Conservation (phyloP, 805 yeast genomes). For the Yarrowia bubula region DNA sequence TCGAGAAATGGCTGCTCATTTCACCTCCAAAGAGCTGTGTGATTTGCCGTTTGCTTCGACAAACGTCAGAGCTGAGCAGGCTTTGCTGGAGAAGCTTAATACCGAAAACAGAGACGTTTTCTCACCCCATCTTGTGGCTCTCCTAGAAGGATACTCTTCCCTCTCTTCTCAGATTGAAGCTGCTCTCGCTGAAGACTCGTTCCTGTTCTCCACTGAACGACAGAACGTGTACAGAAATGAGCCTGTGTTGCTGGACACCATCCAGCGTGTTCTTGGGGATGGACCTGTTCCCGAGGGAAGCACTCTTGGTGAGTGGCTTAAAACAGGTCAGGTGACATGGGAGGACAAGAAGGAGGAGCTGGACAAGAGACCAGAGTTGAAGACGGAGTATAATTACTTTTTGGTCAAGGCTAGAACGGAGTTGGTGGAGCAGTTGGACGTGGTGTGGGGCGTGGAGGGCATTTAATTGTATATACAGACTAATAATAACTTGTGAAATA, state of each 20-base stretch:
- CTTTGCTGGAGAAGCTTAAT: constrained; percentile 24
- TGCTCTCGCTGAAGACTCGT: constrained; percentile 36
- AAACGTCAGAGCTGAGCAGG: constrained; percentile 40
- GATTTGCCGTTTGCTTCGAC: constrained; percentile 33
- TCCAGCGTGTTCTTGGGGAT: constrained; percentile 17
- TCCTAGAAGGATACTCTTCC: constrained; percentile 12
- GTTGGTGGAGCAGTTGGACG: background rate
- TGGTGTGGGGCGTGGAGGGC: background rate
- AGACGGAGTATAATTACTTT: constrained; percentile 7
- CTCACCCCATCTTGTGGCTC: background rate
- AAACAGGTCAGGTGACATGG: background rate
- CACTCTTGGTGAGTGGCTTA: background rate
- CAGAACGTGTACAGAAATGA: constrained; percentile 63
- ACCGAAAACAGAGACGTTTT: background rate
- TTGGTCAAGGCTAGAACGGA: constrained; percentile 14
- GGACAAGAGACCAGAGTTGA: background rate
- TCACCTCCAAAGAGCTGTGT: constrained; percentile 41
- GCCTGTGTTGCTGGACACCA: constrained; percentile 33
- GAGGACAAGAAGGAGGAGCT: background rate
- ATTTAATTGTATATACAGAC: constrained; percentile 6
- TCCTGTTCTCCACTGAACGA: constrained; percentile 65
- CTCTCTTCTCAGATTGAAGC: constrained; percentile 32
- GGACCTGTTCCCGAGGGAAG: background rate
- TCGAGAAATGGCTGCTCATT: constrained; percentile 48
- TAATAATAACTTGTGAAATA: too few relatives aligned